Percentiles rank a stretch among this genome's conserved stretches.
Evolutionary conservation across 371 early-diverging fungal species (phyloP).

Genomic region (Scutellospora calospora): DNA sequence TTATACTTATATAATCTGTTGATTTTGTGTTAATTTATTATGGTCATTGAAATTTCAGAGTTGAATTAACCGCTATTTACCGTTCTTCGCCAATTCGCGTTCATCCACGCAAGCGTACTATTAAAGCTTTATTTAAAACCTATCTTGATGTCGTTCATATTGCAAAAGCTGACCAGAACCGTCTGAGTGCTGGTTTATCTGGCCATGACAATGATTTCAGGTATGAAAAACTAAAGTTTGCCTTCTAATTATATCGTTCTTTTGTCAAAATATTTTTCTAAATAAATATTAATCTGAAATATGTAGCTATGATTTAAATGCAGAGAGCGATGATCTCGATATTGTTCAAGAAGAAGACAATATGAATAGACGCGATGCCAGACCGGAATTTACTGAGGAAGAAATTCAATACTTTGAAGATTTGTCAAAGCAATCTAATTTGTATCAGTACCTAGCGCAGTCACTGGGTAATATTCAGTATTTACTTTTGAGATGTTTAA

Average conservation of each 20-base stretch:
- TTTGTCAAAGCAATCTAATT: slow-evolving; percentile 67
- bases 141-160: slow-evolving; percentile 97
- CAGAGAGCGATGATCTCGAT: slow-evolving; percentile 31
- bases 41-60: slow-evolving; percentile 50
- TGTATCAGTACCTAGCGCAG: slow-evolving; percentile 83
- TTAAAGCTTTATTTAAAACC: slow-evolving; percentile 96
- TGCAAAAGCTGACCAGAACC: slow-evolving; percentile 79
- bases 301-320: background rate
- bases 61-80: slow-evolving; percentile 97
- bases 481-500: slow-evolving; percentile 15
- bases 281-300: background rate
- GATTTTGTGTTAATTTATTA: background rate
- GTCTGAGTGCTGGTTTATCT: slow-evolving; percentile 58
- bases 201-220: background rate
- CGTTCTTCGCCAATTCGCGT: slow-evolving; percentile 96
- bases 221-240: background rate
- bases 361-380: background rate
- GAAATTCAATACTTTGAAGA: slow-evolving; percentile 74
- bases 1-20: background rate
- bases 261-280: background rate
- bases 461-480: slow-evolving; percentile 66
- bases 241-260: background rate
- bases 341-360: slow-evolving; percentile 38
- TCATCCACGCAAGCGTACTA: slow-evolving; percentile 91
- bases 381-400: slow-evolving; percentile 63